A percentile compares a stretch with the other conserved stretches of the same genome.
These are phyloP conservation scores for Massarina eburnea DNA, from an alignment of 2,329 filamentous ascomycete genomes.

Conservation along the genomic window DNA sequence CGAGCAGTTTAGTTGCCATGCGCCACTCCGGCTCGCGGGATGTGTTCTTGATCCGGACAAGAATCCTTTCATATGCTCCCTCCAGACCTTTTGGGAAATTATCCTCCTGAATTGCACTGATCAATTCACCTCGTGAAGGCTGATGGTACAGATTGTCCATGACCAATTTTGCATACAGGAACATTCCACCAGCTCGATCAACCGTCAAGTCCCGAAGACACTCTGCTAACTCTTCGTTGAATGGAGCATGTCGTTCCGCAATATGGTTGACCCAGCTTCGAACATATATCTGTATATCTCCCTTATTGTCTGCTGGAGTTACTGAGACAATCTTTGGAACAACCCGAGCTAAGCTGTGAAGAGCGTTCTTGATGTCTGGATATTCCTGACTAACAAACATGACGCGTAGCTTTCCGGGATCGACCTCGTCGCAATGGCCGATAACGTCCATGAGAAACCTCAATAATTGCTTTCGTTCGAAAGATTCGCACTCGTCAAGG, in stretches of 20 bases:
- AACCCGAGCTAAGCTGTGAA: slow-evolving; percentile 12
- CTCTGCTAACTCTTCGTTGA: slow-evolving; percentile 20
- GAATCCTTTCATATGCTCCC: slow-evolving; percentile 29
- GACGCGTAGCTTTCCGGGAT: slow-evolving; percentile 22
- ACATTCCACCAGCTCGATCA: slow-evolving; percentile 27
- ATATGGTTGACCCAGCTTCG: slow-evolving; percentile 16
- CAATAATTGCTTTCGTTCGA: slow-evolving; percentile 22
- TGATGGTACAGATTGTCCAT: slow-evolving; percentile 19
- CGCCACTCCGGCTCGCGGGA: slow-evolving; percentile 14
- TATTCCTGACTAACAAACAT: slow-evolving; percentile 31
- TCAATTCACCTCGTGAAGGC: slow-evolving; percentile 15
- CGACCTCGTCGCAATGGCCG: slow-evolving; percentile 13
- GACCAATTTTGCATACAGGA: slow-evolving; percentile 30
- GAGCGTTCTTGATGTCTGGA: slow-evolving; percentile 17
- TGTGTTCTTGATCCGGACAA: slow-evolving; percentile 19
- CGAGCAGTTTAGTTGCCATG: slow-evolving; percentile 21
- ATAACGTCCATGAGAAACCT: slow-evolving; percentile 15
- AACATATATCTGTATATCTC: slow-evolving; percentile 22
- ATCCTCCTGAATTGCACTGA: slow-evolving; percentile 14
- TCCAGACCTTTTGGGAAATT: slow-evolving; percentile 21
- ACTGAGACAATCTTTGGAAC: slow-evolving; percentile 16
- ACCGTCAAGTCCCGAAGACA: slow-evolving; percentile 24
- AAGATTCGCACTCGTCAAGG: slow-evolving; percentile 22
- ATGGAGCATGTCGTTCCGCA: slow-evolving; percentile 12
- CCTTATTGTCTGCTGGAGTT: slow-evolving; percentile 15